These are phyloP conservation scores for Ettlia oleoabundans DNA, from an alignment of 139 green algal species.

Conservation along the genomic window DNA sequence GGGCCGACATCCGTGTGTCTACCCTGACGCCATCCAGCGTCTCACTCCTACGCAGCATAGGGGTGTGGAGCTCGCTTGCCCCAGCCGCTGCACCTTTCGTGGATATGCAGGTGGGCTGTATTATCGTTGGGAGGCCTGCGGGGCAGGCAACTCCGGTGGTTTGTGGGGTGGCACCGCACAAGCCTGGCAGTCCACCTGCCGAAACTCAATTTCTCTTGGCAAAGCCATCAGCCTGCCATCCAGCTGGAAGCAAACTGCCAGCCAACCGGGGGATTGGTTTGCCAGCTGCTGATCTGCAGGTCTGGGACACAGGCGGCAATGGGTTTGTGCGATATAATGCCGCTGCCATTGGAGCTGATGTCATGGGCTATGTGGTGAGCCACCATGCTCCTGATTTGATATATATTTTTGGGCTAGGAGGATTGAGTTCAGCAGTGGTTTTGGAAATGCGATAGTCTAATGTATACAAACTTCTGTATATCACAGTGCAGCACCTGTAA, in stretches of 20 bases:
- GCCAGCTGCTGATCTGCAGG: not conserved
- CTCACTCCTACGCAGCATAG: not conserved
- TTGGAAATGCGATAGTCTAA: no score
- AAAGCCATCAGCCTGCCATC: no score
- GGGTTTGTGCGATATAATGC: not conserved
- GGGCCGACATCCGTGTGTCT: not conserved
- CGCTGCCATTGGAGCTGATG: not conserved
- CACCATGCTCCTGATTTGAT: no score
- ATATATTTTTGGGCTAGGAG: no score
- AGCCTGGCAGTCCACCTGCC: no score
- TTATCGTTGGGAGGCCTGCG: not conserved
- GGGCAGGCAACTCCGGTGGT: not conserved
- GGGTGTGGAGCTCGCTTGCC: constrained; percentile 1
- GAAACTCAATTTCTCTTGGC: no score
- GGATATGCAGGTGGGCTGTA: not conserved
- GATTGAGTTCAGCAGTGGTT: no score
- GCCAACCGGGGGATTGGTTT: not conserved
- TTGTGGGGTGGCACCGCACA: no score
- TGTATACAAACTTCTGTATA: no score
- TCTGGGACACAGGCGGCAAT: not conserved
- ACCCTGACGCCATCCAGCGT: not conserved
- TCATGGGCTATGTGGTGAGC: constrained; percentile 3
- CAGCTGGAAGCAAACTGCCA: no score
- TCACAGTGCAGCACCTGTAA: no score
- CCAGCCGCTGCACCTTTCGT: not conserved